These are phyloP conservation scores for Trametes cubensis DNA, from an alignment of 768 basidiomycete genomes.

Conservation along the genomic window DNA sequence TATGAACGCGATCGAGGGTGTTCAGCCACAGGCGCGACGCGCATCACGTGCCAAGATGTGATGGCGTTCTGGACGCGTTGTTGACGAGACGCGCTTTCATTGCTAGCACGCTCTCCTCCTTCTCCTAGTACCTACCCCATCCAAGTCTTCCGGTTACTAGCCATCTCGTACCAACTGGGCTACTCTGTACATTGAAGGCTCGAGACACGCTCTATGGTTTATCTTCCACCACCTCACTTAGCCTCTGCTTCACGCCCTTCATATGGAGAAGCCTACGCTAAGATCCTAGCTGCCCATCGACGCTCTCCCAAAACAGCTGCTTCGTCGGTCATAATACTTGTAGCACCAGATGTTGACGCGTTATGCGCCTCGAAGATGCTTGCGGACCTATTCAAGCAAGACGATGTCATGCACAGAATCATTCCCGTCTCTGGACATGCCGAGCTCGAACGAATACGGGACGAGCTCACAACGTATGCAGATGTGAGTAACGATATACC, in stretches of 20 bases:
- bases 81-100: slow-evolving; percentile 16
- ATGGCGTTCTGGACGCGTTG: slow-evolving; percentile 21
- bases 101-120: neutral
- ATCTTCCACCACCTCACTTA: slow-evolving; percentile 70
- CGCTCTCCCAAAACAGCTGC: slow-evolving; percentile 77
- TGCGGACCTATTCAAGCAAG: slow-evolving; percentile 85
- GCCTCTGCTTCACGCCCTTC: slow-evolving; percentile 60
- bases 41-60: slow-evolving; percentile 23
- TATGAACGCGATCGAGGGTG: too few relatives aligned
- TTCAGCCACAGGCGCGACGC: slow-evolving; percentile 26
- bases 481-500: slow-evolving; percentile 53
- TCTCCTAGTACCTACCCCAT: neutral
- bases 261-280: slow-evolving; percentile 72
- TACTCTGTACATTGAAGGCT: neutral
- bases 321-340: slow-evolving; percentile 82
- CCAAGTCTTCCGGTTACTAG: neutral
- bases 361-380: slow-evolving; percentile 91
- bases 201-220: slow-evolving; percentile 52
- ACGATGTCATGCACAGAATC: slow-evolving; percentile 89
- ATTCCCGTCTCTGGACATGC: slow-evolving; percentile 87
- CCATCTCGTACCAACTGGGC: neutral
- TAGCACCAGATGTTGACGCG: slow-evolving; percentile 90
- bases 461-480: slow-evolving; percentile 63
- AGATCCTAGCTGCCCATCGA: slow-evolving; percentile 71
- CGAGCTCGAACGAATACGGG: slow-evolving; percentile 67